Percentiles rank a stretch among this genome's conserved stretches.
These are phyloP conservation scores for Gilbertella persicaria DNA, from an alignment of 371 early-diverging fungal genomes.

Conservation along the genomic window DNA sequence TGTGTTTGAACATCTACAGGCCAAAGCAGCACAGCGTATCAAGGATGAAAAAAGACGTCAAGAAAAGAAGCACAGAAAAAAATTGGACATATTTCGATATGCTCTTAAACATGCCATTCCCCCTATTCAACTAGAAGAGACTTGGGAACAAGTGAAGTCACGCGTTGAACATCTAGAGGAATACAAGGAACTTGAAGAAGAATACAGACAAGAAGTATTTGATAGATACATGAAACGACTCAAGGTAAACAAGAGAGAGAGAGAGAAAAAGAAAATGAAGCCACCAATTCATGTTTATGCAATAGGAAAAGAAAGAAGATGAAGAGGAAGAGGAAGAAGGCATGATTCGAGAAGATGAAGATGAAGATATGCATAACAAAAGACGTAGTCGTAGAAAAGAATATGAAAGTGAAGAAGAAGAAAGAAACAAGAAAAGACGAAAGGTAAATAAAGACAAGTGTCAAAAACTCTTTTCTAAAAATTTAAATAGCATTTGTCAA, in stretches of 20 bases:
- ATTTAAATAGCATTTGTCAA: conserved; percentile 10
- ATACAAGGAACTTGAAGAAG: conserved; percentile 65
- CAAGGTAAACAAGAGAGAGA: conserved; percentile 60
- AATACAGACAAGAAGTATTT: conserved; percentile 71
- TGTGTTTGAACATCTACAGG: conserved; percentile 35
- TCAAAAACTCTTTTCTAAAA: neutral
- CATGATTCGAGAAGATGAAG: conserved; percentile 38
- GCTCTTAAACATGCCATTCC: conserved; percentile 68
- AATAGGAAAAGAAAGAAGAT: conserved; percentile 32
- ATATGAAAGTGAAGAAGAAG: conserved; percentile 30
- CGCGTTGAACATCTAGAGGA: conserved; percentile 59
- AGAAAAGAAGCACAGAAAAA: conserved; percentile 68
- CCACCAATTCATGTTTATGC: neutral
- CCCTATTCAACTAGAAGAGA: conserved; percentile 55
- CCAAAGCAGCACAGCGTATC: conserved; percentile 59
- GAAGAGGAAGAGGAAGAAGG: conserved; percentile 42
- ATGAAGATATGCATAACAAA: conserved; percentile 14
- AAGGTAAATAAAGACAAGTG: conserved; percentile 10
- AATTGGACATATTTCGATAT: conserved; percentile 74
- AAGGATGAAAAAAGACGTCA: conserved; percentile 78
- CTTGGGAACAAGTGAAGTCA: conserved; percentile 71
- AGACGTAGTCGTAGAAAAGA: conserved; percentile 26
- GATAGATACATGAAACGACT: conserved; percentile 70
- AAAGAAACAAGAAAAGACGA: conserved; percentile 22
- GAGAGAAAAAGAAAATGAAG: neutral